Evolutionary conservation across 148 eudicot genomes (phyloP).

Genomic region (Vaccinium myrtillus): DNA sequence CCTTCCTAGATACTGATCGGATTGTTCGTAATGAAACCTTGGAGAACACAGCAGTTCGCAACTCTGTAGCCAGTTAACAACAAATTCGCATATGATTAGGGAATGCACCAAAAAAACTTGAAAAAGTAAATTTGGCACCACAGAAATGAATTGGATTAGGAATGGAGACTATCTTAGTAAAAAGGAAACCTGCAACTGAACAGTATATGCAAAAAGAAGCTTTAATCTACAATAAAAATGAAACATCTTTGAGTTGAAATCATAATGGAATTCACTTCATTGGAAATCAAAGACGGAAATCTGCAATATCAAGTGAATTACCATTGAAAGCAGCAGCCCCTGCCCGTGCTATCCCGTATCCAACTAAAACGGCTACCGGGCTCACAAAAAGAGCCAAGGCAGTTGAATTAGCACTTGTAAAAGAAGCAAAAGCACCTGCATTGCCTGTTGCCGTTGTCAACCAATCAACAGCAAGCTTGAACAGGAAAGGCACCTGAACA

Average conservation of each 20-base stretch:
- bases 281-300: conserved; percentile 8
- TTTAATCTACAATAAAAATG: conserved; percentile 1
- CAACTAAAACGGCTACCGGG: conserved; percentile 86
- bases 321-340: conserved; percentile 95
- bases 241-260: not conserved
- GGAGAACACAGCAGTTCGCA: conserved; percentile 95
- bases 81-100: conserved; percentile 16
- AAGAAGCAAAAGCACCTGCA: conserved; percentile 71
- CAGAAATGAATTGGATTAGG: not conserved
- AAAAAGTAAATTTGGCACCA: not conserved
- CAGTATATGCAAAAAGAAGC: not conserved
- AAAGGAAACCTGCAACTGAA: not conserved
- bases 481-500: conserved; percentile 94
- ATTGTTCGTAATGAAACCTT: conserved; percentile 92
- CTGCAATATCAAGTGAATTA: conserved; percentile 32
- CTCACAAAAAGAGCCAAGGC: conserved; percentile 74
- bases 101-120: not conserved
- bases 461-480: conserved; percentile 96
- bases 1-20: conserved; percentile 85
- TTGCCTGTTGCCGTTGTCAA: conserved; percentile 79
- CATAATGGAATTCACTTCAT: not conserved
- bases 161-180: conserved; percentile 1
- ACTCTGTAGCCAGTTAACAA: conserved; percentile 49
- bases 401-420: conserved; percentile 72
- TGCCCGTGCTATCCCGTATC: conserved; percentile 87